Evolutionary conservation across 78 protist species (phyloP), one percentile per base, ranked within the genome.

Genomic region (Dictyostelium intermedium): DNA sequence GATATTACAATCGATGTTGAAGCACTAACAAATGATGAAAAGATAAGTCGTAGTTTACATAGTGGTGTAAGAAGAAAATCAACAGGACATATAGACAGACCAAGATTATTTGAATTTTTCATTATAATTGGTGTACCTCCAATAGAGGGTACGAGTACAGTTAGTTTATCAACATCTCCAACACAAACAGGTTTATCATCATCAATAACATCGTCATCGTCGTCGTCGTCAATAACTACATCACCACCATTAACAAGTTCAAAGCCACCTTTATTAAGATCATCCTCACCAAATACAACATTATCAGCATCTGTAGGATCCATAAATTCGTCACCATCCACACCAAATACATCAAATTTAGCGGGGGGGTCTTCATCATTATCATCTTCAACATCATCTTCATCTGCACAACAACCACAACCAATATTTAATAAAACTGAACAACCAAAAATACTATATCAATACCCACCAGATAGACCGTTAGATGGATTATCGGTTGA

Each of bases 1-100:
- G 94, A 89, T 80, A 80, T 89, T 6, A 78, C 93, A 9, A 32
- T 87, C 7, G 84, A 89, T 89, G 94, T 89, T 8, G 94, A 89
- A n/a, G 60, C 84, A 56, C 41, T 89, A 18, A 89, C 94, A 18
- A 63, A 60, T 20, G 94, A 89, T 35, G 94, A 89, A 39, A 43
- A 78, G 16, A 2, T 89, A 16, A 47, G 77, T 14, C 27, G 94
- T 34, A 18, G 16, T 16, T 34, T 74, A n/a, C 82, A 89, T 60
- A 39, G 63, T 10, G 72, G 76, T 7, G 60, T 61, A 0, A 78
- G 94, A 81, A 78, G 87, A 61, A 60, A 20, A 66, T 76, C 84
- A 20, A 16, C 70, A 9, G 25, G 56, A n/a, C 20, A 27, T 27
- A 27, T 66, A 10, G 94, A 89, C 8, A 78, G 87, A 80, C 85